phyloP scores from a whole-genome alignment of 768 basidiomycete genomes.

The Collybia nuda region DNA sequence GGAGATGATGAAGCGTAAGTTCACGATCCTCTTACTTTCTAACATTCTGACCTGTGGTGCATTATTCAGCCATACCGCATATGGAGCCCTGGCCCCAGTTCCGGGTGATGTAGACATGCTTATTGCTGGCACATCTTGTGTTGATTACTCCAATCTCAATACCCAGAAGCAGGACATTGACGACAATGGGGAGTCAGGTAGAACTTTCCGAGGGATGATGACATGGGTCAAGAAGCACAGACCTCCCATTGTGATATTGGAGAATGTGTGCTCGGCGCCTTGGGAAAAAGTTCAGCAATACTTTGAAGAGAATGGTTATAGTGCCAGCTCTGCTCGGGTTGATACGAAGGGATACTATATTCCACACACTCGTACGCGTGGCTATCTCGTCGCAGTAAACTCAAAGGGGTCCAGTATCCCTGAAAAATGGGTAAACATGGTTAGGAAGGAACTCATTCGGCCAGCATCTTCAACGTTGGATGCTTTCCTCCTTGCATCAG shows the following conservation, averaged over 20 bases:
- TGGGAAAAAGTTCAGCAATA: conserved; percentile 78
- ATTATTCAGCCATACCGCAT: conserved; percentile 77
- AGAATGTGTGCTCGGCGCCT: conserved; percentile 92
- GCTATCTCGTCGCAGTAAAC: conserved; percentile 81
- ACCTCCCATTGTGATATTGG: conserved; percentile 89
- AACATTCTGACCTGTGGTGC: conserved; percentile 6
- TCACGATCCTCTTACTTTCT: not conserved
- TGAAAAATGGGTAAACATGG: conserved; percentile 62
- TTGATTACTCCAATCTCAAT: conserved; percentile 96
- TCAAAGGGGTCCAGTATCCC: conserved; percentile 61
- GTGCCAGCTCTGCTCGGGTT: conserved; percentile 65
- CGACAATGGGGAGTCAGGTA: conserved; percentile 88
- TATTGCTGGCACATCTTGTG: conserved; percentile 93
- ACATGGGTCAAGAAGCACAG: conserved; percentile 85
- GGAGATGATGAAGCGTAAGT: conserved; percentile 76
- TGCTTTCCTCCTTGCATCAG: conserved; percentile 86
- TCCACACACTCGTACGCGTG: conserved; percentile 91
- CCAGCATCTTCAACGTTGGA: conserved; percentile 90
- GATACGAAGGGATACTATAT: conserved; percentile 93
- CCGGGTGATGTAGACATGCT: conserved; percentile 90
- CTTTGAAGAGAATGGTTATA: conserved; percentile 76
- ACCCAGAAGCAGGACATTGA: conserved; percentile 89
- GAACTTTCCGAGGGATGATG: conserved; percentile 95
- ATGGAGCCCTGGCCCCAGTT: conserved; percentile 81
- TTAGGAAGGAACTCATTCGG: conserved; percentile 65